Evolutionary conservation across 345 rosid species (phyloP).

Genomic region (Melaleuca quinquenervia): DNA sequence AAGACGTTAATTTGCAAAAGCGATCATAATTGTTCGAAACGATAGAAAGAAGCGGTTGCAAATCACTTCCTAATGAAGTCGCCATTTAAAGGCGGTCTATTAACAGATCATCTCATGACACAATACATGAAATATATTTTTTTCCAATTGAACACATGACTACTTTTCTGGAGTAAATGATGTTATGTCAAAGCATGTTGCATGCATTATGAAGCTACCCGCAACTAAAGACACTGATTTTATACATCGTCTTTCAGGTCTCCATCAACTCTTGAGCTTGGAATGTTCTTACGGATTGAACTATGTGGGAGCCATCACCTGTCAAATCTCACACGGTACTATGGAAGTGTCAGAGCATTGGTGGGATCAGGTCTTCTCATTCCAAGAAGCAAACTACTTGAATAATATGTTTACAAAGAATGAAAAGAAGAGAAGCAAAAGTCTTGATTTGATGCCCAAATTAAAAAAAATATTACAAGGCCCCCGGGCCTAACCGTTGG

Average conservation of each 20-base stretch:
- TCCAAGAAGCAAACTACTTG: too few relatives aligned
- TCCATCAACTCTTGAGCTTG: too few relatives aligned
- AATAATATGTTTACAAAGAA: too few relatives aligned
- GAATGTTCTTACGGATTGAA: too few relatives aligned
- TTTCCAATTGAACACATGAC: neutral
- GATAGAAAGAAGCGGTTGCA: neutral
- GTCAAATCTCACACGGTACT: too few relatives aligned
- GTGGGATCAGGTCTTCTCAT: too few relatives aligned
- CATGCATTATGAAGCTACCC: neutral
- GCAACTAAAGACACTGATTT: neutral
- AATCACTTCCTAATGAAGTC: neutral
- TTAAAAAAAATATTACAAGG: too few relatives aligned
- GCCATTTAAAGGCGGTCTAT: neutral
- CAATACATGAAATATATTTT: neutral
- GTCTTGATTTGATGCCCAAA: too few relatives aligned
- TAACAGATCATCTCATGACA: neutral
- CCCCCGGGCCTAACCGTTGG: too few relatives aligned
- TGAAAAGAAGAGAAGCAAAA: too few relatives aligned
- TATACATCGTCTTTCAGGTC: neutral
- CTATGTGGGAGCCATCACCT: too few relatives aligned
- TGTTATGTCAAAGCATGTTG: neutral
- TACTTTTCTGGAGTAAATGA: neutral
- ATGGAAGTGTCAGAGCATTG: too few relatives aligned
- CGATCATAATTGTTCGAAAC: neutral
- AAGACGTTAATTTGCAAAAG: neutral